Evolutionary conservation across 305 asterid genomes (phyloP), one percentile per base, ranked within the genome.

Genomic region (Plantago lanceolata): DNA sequence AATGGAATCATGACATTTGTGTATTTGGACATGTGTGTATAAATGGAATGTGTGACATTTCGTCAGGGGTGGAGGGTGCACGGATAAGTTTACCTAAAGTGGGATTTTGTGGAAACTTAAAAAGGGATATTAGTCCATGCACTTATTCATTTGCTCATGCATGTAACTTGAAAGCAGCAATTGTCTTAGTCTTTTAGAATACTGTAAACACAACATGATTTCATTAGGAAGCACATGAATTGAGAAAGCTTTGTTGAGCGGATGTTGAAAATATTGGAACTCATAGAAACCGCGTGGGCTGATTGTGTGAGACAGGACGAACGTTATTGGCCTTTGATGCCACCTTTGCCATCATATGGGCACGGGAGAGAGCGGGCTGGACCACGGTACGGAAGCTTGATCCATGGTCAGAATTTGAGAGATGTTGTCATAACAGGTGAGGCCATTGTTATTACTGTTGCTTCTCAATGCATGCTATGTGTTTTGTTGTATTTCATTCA

Each of bases 261-360:
- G 1, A 0, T 26, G 70, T 6, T 29, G 59, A 48, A 45, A 29
- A 35, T 52, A 9, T 6, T 17, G 24, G 60, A 56, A 37, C 67
- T 70, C 48, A 71, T 29, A 21, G 57, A 59, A 48, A 26, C 14
- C 15, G 2, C 9, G 40, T 5, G 29, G 19, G 40, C 29, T 63
- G 67, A 57, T 64, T 66, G 48, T 73, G 66, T 77, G 81, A 61
- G 68, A 68, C 85, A 88, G 96, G 94, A 90, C 70, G 94, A 88
- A 69, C 77, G 71, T 57, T 71, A 79, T 68, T 90, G 97, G 97
- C 84, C 89, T 19, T 66, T 91, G 72, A 82, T 91, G 92, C 97
- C 97, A 78, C 96, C 97, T 60, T 82, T 91, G 75, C 97, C 97
- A 49, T 91, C 97, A 13, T 88, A 91, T 71, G 97, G 96, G 29